phyloP scores from a whole-genome alignment of 106 monocot species.

The Platanthera zijinensis region DNA sequence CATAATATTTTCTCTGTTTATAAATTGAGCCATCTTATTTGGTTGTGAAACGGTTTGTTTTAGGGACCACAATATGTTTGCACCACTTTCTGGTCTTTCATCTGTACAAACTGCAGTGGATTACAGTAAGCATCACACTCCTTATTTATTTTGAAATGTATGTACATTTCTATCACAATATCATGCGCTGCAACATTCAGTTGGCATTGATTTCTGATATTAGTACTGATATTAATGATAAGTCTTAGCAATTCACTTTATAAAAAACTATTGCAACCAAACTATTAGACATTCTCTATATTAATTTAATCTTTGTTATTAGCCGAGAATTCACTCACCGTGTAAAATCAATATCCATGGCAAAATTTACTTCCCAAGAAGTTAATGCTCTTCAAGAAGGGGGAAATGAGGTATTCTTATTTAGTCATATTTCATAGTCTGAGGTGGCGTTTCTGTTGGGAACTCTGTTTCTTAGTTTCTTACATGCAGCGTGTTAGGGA shows the following conservation, averaged over 20 bases:
- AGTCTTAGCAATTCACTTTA: background rate
- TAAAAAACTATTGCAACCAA: background rate
- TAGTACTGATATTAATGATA: background rate
- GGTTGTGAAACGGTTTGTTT: background rate
- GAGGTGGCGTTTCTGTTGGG: background rate
- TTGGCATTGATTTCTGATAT: background rate
- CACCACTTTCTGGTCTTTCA: conserved; percentile 31
- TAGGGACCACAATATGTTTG: conserved; percentile 34
- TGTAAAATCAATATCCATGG: conserved; percentile 96
- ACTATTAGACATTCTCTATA: background rate
- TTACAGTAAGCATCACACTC: conserved; percentile 59
- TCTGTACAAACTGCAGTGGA: conserved; percentile 30
- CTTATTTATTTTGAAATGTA: background rate
- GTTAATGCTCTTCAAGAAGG: conserved; percentile 85
- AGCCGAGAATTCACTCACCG: conserved; percentile 96
- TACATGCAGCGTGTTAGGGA: conserved; percentile 52
- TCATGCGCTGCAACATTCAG: background rate
- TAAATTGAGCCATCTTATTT: conserved; percentile 3
- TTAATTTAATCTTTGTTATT: conserved; percentile 5
- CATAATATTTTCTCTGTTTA: background rate
- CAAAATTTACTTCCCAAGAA: conserved; percentile 86
- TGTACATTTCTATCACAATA: background rate
- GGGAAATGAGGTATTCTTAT: conserved; percentile 74
- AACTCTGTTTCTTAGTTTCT: conserved; percentile 1
- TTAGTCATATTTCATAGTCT: background rate